Evolutionary conservation across 1,284 basidiomycete species (phyloP).

Genomic region (Afroboletus lepidellus): DNA sequence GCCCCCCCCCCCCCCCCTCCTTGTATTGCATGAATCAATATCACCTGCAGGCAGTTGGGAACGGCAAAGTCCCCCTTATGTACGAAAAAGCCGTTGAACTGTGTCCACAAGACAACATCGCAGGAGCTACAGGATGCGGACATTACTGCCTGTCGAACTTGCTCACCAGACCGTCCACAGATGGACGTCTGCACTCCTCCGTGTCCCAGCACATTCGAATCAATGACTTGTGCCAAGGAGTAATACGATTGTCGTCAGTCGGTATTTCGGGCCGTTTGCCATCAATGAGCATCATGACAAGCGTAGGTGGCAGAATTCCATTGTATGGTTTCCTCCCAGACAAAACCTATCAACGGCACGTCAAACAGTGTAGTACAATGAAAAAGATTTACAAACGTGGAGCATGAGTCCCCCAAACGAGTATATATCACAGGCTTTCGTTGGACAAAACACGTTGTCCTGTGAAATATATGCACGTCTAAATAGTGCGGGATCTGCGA

Average conservation of each 20-base stretch:
- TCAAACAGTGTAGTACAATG: constrained; percentile 11
- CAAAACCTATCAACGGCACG: constrained; percentile 15
- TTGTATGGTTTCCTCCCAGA: constrained; percentile 26
- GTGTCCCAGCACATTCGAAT: constrained; percentile 25
- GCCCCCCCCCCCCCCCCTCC: no score
- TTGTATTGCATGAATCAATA: no score
- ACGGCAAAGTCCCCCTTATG: no score
- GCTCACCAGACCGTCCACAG: constrained; percentile 8
- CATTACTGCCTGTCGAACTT: constrained; percentile 7
- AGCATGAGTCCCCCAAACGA: constrained; percentile 33
- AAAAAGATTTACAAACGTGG: constrained; percentile 22
- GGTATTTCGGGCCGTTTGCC: constrained; percentile 20
- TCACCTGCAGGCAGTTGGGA: no score
- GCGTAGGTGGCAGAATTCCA: neutral
- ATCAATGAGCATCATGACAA: constrained; percentile 5
- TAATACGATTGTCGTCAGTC: constrained; percentile 1
- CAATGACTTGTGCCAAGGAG: constrained; percentile 4
- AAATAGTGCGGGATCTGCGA: constrained; percentile 38
- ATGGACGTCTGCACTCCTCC: constrained; percentile 19
- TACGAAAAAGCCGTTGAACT: neutral
- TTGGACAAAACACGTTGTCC: constrained; percentile 17
- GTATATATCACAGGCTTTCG: constrained; percentile 30
- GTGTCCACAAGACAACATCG: neutral
- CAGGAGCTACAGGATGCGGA: neutral
- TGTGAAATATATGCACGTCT: neutral